Evolutionary conservation across 257 asterid genomes (phyloP).

Genomic region (Mitragyna speciosa): DNA sequence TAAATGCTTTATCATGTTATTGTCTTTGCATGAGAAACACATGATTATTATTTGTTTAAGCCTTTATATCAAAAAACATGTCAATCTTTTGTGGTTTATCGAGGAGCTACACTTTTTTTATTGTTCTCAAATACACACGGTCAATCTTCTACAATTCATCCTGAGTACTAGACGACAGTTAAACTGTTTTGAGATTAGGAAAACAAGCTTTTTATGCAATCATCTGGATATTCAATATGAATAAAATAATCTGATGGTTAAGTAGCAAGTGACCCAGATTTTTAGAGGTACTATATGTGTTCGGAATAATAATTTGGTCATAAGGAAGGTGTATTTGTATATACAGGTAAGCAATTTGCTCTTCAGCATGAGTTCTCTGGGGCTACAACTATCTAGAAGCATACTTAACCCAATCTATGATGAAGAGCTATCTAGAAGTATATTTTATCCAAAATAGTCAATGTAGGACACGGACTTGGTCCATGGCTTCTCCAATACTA

Average conservation of each 20-base stretch:
- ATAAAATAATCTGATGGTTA: background rate
- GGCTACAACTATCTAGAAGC: no score
- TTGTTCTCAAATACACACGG: background rate
- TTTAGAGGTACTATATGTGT: no score
- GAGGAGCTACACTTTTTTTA: background rate
- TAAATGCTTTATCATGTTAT: background rate
- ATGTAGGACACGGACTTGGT: no score
- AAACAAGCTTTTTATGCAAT: background rate
- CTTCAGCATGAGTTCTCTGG: no score
- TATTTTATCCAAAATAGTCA: no score
- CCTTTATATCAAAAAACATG: background rate
- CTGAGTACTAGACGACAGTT: background rate
- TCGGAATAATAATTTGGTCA: no score
- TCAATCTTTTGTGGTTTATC: background rate
- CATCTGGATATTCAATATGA: background rate
- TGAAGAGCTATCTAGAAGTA: no score
- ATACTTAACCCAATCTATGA: no score
- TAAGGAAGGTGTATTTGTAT: no score
- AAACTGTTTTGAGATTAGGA: background rate
- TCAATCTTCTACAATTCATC: background rate
- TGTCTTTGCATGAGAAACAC: background rate
- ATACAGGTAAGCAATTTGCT: no score
- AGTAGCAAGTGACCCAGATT: background rate
- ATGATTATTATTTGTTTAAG: background rate
- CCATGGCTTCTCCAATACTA: no score